These are phyloP conservation scores for Calonectria pseudoreteaudii DNA, from an alignment of 2,329 filamentous ascomycete genomes.

Conservation along the genomic window DNA sequence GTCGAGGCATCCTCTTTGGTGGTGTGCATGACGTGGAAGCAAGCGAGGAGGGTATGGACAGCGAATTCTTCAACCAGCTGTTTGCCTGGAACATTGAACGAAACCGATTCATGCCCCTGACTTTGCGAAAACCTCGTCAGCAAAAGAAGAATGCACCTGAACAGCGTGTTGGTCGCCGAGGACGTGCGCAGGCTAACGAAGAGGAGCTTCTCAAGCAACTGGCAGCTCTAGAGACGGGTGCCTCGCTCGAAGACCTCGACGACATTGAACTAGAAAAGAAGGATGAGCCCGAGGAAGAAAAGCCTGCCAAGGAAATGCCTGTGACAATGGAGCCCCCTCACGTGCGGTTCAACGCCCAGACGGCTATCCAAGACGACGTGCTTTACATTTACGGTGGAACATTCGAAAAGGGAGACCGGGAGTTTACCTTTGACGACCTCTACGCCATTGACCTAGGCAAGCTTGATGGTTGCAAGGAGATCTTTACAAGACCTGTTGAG, in stretches of 20 bases:
- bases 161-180: slow-evolving; percentile 70
- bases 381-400: slow-evolving; percentile 96
- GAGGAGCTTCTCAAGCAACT: slow-evolving; percentile 90
- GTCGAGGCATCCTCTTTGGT: slow-evolving; percentile 91
- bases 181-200: slow-evolving; percentile 89
- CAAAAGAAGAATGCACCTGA: slow-evolving; percentile 67
- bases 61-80: slow-evolving; percentile 93
- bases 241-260: slow-evolving; percentile 66
- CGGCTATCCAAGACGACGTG: slow-evolving; percentile 91
- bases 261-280: slow-evolving; percentile 64
- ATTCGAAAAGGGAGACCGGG: slow-evolving; percentile 92
- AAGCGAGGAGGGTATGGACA: slow-evolving; percentile 94
- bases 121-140: slow-evolving; percentile 78
- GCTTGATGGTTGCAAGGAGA: slow-evolving; percentile 91
- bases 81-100: slow-evolving; percentile 96
- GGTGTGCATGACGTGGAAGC: slow-evolving; percentile 94
- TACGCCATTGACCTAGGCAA: slow-evolving; percentile 95
- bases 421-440: slow-evolving; percentile 96
- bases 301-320: slow-evolving; percentile 70
- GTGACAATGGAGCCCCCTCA: slow-evolving; percentile 88
- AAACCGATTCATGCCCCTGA: slow-evolving; percentile 91
- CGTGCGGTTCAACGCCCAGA: slow-evolving; percentile 87
- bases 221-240: slow-evolving; percentile 84
- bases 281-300: slow-evolving; percentile 66
- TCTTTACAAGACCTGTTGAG: slow-evolving; percentile 85